These are phyloP conservation scores for Nannizziopsis arthrosporioides DNA, from an alignment of 2,329 filamentous ascomycete species.

Conservation along the genomic window DNA sequence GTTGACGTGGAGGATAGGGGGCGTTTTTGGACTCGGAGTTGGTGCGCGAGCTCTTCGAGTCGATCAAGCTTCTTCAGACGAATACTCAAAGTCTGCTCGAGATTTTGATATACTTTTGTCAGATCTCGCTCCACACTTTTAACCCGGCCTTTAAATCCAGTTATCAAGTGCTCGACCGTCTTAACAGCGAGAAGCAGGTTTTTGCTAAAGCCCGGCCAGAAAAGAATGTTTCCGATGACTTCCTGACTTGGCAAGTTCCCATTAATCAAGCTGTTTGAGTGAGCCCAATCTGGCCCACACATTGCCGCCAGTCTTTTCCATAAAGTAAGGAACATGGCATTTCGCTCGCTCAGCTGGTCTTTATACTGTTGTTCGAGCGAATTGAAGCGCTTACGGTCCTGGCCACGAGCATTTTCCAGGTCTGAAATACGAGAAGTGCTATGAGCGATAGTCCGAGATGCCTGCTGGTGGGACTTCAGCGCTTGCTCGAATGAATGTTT, in stretches of 20 bases:
- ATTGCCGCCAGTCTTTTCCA: constrained; percentile 81
- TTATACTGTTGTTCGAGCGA: constrained; percentile 68
- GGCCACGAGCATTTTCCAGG: constrained; percentile 64
- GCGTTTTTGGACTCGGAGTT: constrained; percentile 35
- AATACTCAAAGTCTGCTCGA: constrained; percentile 69
- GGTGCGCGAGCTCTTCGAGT: constrained; percentile 67
- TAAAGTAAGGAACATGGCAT: constrained; percentile 72
- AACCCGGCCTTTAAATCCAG: constrained; percentile 66
- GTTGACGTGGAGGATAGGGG: constrained; percentile 22
- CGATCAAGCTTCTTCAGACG: constrained; percentile 77
- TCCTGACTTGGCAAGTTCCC: constrained; percentile 77
- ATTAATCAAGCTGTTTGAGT: constrained; percentile 79
- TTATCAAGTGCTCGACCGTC: constrained; percentile 69
- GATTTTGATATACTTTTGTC: constrained; percentile 76
- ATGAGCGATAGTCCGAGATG: constrained; percentile 71
- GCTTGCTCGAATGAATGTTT: constrained; percentile 79
- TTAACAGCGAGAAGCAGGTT: constrained; percentile 81
- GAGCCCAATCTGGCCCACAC: constrained; percentile 84
- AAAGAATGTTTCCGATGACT: constrained; percentile 69
- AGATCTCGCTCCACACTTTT: constrained; percentile 77
- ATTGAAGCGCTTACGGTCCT: constrained; percentile 65
- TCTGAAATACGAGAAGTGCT: constrained; percentile 77
- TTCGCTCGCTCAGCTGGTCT: constrained; percentile 80
- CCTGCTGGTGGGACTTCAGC: constrained; percentile 75
- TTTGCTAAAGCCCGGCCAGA: constrained; percentile 68